A percentile compares a stretch with the other conserved stretches of the same genome.
phyloP scores from a whole-genome alignment of 306 rosid species.

The Trifolium pratense region DNA sequence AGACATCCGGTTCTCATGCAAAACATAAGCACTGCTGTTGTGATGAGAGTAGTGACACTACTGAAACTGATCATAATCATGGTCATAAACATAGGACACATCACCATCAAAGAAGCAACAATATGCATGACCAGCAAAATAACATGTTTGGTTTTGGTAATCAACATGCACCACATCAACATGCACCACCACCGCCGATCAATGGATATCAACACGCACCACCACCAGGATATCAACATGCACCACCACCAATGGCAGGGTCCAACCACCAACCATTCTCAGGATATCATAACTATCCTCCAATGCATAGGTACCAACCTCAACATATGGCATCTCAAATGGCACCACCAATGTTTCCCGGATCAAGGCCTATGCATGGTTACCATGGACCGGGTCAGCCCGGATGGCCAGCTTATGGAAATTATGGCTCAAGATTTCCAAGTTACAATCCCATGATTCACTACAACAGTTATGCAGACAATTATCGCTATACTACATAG shows the following conservation, averaged over 20 bases:
- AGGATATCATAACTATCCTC: conserved; percentile 12
- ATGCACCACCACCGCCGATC: neutral
- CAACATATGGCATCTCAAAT: neutral
- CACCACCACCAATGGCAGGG: conserved; percentile 4
- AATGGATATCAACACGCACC: neutral
- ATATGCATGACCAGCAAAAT: neutral
- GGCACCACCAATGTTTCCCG: neutral
- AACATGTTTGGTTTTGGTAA: neutral
- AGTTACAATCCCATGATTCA: conserved; percentile 35
- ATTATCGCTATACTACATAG: conserved; percentile 4
- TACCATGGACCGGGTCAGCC: conserved; percentile 22
- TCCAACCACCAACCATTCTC: neutral
- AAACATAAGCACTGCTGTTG: neutral
- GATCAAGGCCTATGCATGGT: neutral
- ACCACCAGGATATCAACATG: neutral
- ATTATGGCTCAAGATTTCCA: neutral
- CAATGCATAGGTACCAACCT: conserved; percentile 1
- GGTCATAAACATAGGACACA: neutral
- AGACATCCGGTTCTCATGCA: neutral
- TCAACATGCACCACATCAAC: neutral
- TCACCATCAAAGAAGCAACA: neutral
- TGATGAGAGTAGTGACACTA: neutral
- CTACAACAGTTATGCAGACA: conserved; percentile 42
- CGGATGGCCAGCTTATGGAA: neutral
- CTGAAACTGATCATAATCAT: conserved; percentile 1